Evolutionary conservation across 1,284 basidiomycete species (phyloP), one percentile per base, ranked within the genome.

Genomic region (Cutaneotrichosporon daszewskae): DNA sequence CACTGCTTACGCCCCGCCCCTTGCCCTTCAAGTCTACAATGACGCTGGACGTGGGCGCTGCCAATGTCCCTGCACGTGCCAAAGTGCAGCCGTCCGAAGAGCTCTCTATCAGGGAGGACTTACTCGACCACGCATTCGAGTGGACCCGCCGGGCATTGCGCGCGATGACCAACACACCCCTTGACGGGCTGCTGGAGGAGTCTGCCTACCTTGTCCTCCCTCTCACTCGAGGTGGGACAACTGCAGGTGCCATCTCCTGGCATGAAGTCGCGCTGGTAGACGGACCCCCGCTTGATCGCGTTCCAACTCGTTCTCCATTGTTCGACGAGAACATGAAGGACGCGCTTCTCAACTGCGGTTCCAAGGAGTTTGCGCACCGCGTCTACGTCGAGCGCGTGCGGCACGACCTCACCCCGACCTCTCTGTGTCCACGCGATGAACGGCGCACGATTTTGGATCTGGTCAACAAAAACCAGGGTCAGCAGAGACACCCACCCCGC

Each of bases 181-280:
- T 62, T 17, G 45, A 44, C 16, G 46, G 46, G 3, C 35, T 48
- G 2, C 23, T 59, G 18, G 37, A 41, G 9, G 37, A 40, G 1
- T 38, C 57, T 6, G 45, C 51, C 13, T 62, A 57, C 54, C 42
- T 64, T 10, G 11, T 68, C 1, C 46, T 61, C 1, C 66, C 66
- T 20, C 43, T 64, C 29, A 35, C 11, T 3, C 20, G n/a, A n/a
- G n/a, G n/a, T n/a, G 9, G 28, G 14, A 34, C 18, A 31, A 31
- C 18, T 5, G 19, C 11, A 29, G 24, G 2, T 18, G 55, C 59
- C 36, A 51, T 68, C n/a, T 56, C 52, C 10, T 68, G 66, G 66
- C 47, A 54, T 11, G 59, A 66, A 19, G 45, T 68, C 6, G 23
- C 32, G 1, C 29, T 31, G 4, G 34, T 48, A 11, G 49, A 51